These are phyloP conservation scores for Jacaranda copaia DNA, from an alignment of 257 asterid genomes.

Conservation along the genomic window DNA sequence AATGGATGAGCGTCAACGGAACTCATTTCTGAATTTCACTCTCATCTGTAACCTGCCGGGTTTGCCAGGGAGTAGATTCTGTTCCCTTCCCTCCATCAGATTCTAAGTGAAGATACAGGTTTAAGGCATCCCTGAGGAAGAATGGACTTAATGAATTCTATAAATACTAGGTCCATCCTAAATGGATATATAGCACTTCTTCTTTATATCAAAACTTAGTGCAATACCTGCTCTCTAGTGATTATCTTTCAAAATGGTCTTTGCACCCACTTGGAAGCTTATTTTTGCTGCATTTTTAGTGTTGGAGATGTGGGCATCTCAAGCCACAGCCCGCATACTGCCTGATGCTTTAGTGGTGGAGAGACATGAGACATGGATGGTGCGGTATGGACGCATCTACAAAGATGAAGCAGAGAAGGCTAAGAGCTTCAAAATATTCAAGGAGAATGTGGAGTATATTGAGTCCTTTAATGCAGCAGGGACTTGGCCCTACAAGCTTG, in stretches of 20 bases:
- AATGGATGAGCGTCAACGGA: constrained; percentile 26
- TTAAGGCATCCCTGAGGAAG: neutral
- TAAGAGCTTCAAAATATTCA: constrained; percentile 43
- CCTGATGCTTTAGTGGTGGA: constrained; percentile 35
- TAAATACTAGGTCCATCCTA: neutral
- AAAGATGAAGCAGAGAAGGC: constrained; percentile 43
- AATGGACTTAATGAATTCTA: neutral
- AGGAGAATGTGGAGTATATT: constrained; percentile 46
- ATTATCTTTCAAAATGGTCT: neutral
- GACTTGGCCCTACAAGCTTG: constrained; percentile 41
- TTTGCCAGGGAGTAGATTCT: constrained; percentile 9
- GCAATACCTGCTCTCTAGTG: neutral
- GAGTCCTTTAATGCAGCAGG: constrained; percentile 32
- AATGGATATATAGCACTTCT: neutral
- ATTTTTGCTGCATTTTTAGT: constrained; percentile 29
- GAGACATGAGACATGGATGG: constrained; percentile 50
- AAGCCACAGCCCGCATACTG: constrained; percentile 22
- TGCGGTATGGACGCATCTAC: constrained; percentile 38
- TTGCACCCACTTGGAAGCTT: neutral
- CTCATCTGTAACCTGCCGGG: constrained; percentile 33
- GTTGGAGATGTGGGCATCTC: constrained; percentile 32
- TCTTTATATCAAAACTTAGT: neutral
- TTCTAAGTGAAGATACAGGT: neutral
- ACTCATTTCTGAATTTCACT: neutral
- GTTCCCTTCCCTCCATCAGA: neutral